Evolutionary conservation across 768 basidiomycete species (phyloP).

Genomic region (Boletus reticuloceps): DNA sequence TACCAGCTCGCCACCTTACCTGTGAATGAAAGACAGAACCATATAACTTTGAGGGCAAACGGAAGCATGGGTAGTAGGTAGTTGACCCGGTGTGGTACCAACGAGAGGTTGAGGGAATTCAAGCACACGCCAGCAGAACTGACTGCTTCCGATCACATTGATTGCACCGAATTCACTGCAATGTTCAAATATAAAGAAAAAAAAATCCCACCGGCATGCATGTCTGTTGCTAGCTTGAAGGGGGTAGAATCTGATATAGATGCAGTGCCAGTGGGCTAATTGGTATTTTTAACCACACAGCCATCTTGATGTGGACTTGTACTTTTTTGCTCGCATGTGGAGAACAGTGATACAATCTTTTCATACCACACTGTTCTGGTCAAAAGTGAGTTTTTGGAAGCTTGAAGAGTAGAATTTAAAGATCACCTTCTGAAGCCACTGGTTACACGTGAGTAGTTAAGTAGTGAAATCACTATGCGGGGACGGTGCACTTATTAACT

Average conservation of each 20-base stretch:
- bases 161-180: not conserved
- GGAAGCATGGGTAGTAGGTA: conserved; percentile 48
- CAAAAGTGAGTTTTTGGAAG: too few relatives aligned
- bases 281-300: not conserved
- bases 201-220: not conserved
- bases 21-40: conserved; percentile 56
- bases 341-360: not conserved
- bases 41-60: conserved; percentile 52
- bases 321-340: too few relatives aligned
- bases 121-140: too few relatives aligned
- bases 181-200: not conserved
- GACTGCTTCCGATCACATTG: not conserved
- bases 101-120: not conserved
- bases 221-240: not conserved
- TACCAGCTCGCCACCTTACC: conserved; percentile 35
- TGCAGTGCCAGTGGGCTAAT: not conserved
- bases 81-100: not conserved
- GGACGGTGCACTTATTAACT: too few relatives aligned
- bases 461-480: too few relatives aligned
- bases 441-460: too few relatives aligned
- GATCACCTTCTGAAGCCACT: too few relatives aligned
- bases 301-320: not conserved
- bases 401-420: too few relatives aligned
- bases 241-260: too few relatives aligned
- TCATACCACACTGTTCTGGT: too few relatives aligned